Base-by-base conservation (phyloP, 805 yeast genomes). In the Starmera pachycereana region DNA sequence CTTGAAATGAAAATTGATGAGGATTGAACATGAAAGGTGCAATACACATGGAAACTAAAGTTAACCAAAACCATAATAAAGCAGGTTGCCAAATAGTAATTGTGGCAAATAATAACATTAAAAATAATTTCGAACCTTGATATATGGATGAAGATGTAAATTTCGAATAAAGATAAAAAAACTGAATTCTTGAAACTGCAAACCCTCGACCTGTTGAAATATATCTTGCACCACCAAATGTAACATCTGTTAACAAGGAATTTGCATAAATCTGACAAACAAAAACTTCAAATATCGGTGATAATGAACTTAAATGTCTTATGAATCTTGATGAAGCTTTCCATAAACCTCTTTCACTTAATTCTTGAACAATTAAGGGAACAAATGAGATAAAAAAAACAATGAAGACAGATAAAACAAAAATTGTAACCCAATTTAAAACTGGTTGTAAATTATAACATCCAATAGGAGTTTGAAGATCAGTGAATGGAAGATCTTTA, bases 181-280 rank as follows among this genome's bases (percentile, higher is more conserved):
- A 90, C 6, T 85, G 76, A 27, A 76, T 62, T 51, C 97, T 72
- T 4, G 88, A 72, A 16, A 87, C 86, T 2, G 97, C 96, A 66
- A 89, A 84, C 1, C 96, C 95, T 62, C 97, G 68, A 2, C 97
- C 97, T 3, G 97, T 87, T 10, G 95, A 79, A 46, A 90, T 82
- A 55, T 90, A 90, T 40, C 78, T 72, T 1, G 97, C 97, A 36
- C 95, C 95, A 4, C 97, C 97, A 62, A 83, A 81, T 1, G 88
- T 71, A 37, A 90, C 67, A 59, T 89, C 92, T 38, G 76, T 74
- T 36, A 76, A 62, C 49, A 90, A 65, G 1, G 96, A 73, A 50
- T 76, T 75, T 4, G 97, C 84, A 57, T 90, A 90, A 8, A 89
- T 81, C 60, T 89, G 96, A 58, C 97, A 87, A 8, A 86, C 96